Conservation (phyloP, 352 stramenopile species). For the Phytophthora podocarpi region DNA sequence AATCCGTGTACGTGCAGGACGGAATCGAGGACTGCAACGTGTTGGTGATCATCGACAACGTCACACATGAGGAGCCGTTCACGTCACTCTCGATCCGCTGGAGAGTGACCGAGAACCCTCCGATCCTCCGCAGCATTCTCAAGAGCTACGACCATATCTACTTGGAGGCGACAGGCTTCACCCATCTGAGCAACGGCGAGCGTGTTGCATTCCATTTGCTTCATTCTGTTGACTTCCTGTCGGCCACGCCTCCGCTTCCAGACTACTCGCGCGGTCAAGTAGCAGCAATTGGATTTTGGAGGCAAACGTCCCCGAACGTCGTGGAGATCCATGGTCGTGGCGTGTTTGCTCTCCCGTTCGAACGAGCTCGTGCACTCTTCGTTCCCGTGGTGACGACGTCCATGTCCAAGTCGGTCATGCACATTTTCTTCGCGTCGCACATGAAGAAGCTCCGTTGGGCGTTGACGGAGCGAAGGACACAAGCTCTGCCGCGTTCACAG, state of each 20-base stretch:
- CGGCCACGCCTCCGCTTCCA: conserved; percentile 18
- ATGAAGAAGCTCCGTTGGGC: conserved; percentile 33
- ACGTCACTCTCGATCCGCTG: conserved; percentile 26
- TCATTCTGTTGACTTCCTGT: conserved; percentile 34
- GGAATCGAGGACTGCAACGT: conserved; percentile 35
- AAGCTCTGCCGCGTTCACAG: conserved; percentile 2
- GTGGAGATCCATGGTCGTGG: conserved; percentile 28
- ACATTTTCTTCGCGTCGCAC: conserved; percentile 23
- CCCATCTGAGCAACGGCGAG: conserved; percentile 21
- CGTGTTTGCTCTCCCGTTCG: conserved; percentile 26
- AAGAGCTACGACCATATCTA: conserved; percentile 45
- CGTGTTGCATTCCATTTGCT: conserved; percentile 36
- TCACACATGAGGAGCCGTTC: conserved; percentile 25
- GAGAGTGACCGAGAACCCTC: conserved; percentile 31
- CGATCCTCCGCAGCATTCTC: conserved; percentile 30
- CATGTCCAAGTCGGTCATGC: conserved; percentile 34
- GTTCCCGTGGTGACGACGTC: conserved; percentile 23
- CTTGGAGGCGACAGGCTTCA: conserved; percentile 34
- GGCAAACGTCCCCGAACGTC: conserved; percentile 19
- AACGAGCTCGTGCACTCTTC: conserved; percentile 22
- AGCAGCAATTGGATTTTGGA: conserved; percentile 31
- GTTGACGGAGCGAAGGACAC: conserved; percentile 15
- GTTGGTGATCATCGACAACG: conserved; percentile 34
- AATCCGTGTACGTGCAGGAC: conserved; percentile 36
- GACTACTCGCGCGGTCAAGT: conserved; percentile 30